Conservation (phyloP, 2,329 filamentous ascomycete genomes). For the Fusarium liriodendri region DNA sequence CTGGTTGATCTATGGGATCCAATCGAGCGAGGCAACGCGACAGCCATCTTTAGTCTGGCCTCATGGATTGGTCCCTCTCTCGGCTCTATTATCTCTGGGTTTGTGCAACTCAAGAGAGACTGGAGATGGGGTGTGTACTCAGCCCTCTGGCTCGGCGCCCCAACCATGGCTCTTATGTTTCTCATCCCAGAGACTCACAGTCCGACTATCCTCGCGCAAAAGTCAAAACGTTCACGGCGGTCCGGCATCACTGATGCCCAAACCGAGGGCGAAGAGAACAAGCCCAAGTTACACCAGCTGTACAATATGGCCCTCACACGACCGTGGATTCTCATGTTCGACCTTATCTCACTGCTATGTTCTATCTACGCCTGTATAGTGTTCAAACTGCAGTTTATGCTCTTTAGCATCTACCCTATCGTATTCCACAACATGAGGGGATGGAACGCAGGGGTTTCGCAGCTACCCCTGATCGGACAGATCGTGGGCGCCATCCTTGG, state of each 20-base stretch:
- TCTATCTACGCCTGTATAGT: constrained; percentile 65
- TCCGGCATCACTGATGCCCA: constrained; percentile 61
- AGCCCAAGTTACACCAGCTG: constrained; percentile 55
- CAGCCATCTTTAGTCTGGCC: constrained; percentile 65
- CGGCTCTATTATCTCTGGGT: constrained; percentile 66
- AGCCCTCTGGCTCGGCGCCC: constrained; percentile 56
- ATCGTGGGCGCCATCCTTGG: constrained; percentile 61
- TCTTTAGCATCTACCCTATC: constrained; percentile 68
- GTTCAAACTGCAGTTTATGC: constrained; percentile 66
- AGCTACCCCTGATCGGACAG: constrained; percentile 63
- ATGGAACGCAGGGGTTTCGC: constrained; percentile 65
- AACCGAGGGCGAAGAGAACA: constrained; percentile 58
- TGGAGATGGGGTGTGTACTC: constrained; percentile 67
- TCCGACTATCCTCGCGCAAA: constrained; percentile 61
- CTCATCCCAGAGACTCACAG: constrained; percentile 69
- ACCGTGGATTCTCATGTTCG: constrained; percentile 65
- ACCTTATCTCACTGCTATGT: constrained; percentile 62
- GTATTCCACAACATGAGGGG: constrained; percentile 64
- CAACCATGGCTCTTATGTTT: constrained; percentile 59
- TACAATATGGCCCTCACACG: constrained; percentile 65
- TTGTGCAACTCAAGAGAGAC: constrained; percentile 64
- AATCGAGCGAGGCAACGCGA: constrained; percentile 62
- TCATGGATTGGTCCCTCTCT: constrained; percentile 65
- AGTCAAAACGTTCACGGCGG: constrained; percentile 63
- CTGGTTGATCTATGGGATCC: constrained; percentile 66